These are phyloP conservation scores for Neopestalotiopsis rosae DNA, from an alignment of 2,329 filamentous ascomycete genomes.

Conservation along the genomic window DNA sequence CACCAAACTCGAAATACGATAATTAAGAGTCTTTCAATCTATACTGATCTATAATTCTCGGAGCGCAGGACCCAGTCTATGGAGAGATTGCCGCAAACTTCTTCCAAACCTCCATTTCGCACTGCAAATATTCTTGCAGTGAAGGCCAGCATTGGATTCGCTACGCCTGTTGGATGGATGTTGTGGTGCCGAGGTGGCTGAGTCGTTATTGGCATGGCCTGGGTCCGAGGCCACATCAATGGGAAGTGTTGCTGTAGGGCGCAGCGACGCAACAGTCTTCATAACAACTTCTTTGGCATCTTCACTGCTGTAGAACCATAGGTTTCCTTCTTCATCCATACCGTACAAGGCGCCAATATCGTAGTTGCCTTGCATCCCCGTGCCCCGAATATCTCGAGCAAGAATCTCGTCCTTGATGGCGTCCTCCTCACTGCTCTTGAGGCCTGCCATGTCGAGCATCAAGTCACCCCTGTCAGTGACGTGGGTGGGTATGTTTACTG, in stretches of 20 bases:
- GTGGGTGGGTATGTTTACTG: slow-evolving; percentile 89
- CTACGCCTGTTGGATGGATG: slow-evolving; percentile 64
- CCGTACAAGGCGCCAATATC: slow-evolving; percentile 96
- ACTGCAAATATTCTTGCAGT: neutral
- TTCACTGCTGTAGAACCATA: slow-evolving; percentile 99
- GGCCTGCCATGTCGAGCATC: slow-evolving; percentile 98
- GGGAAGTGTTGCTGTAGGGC: slow-evolving; percentile 51
- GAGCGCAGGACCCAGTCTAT: neutral
- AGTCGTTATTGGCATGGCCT: slow-evolving; percentile 92
- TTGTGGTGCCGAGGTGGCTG: slow-evolving; percentile 53
- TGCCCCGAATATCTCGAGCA: slow-evolving; percentile 87
- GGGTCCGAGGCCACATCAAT: slow-evolving; percentile 90
- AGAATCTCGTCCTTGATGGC: slow-evolving; percentile 91
- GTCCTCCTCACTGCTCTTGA: slow-evolving; percentile 93
- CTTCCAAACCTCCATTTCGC: neutral
- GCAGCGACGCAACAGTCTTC: slow-evolving; percentile 61
- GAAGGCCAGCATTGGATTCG: slow-evolving; percentile 68
- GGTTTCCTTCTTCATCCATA: slow-evolving; percentile 91
- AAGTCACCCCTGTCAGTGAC: slow-evolving; percentile 93
- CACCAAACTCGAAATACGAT: no score
- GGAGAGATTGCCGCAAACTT: neutral
- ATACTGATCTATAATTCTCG: no score
- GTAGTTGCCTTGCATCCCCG: slow-evolving; percentile 93
- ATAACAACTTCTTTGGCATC: slow-evolving; percentile 91
- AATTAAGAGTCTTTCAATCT: no score